Conservation (phyloP, 805 yeast species). For the Starmera amethionina region DNA sequence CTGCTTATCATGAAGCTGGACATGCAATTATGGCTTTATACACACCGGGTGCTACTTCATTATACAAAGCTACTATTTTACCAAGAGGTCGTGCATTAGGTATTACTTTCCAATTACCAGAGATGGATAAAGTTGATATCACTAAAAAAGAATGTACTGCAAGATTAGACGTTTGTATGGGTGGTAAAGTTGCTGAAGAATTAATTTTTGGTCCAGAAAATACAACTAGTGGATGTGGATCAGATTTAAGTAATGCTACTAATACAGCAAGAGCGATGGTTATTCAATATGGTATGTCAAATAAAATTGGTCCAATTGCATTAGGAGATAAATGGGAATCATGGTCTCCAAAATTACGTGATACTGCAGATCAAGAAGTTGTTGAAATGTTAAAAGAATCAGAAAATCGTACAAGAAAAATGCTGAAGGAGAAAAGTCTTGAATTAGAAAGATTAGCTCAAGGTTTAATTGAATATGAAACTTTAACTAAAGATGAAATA, state of each 20-base stretch:
- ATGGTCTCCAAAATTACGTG: constrained; percentile 86
- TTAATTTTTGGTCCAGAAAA: constrained; percentile 82
- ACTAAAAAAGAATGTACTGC: constrained; percentile 86
- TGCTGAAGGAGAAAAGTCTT: constrained; percentile 48
- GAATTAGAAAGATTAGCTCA: constrained; percentile 86
- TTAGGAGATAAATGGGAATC: constrained; percentile 87
- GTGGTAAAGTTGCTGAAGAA: constrained; percentile 97
- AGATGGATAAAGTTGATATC: constrained; percentile 94
- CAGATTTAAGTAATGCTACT: constrained; percentile 86
- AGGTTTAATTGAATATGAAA: constrained; percentile 91
- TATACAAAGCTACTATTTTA: constrained; percentile 92
- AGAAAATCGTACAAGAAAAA: constrained; percentile 66
- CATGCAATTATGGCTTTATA: constrained; percentile 97
- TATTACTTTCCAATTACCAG: constrained; percentile 94
- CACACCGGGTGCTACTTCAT: constrained; percentile 88
- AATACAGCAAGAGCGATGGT: constrained; percentile 95
- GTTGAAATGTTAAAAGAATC: constrained; percentile 63
- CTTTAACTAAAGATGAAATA: constrained; percentile 85
- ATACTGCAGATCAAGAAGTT: constrained; percentile 89
- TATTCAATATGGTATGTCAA: constrained; percentile 93
- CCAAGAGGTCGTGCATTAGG: constrained; percentile 98
- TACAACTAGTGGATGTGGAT: constrained; percentile 92
- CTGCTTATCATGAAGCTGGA: constrained; percentile 99
- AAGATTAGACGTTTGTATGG: constrained; percentile 95
- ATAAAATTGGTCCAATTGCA: constrained; percentile 84